Evolutionary conservation across 2,329 filamentous ascomycete species (phyloP).

Genomic region (Cordyceps cicadae): DNA sequence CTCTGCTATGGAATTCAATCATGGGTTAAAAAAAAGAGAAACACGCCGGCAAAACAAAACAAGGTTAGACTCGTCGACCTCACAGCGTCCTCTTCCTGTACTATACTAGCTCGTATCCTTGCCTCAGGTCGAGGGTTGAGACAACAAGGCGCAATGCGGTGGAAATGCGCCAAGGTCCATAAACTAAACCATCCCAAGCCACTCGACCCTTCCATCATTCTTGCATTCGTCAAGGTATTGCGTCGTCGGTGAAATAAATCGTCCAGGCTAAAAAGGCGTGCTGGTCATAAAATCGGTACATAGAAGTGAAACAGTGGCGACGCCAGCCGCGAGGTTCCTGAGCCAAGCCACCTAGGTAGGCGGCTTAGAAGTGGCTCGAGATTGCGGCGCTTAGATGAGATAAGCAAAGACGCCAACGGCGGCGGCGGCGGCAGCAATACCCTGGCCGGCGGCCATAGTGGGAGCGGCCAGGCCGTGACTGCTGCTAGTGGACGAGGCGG

Average conservation of each 20-base stretch:
- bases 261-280: constrained; percentile 19
- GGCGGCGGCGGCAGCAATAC: constrained; percentile 38
- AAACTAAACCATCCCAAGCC: background rate
- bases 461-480: constrained; percentile 28
- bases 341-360: background rate
- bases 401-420: constrained; percentile 46
- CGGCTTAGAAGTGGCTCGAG: background rate
- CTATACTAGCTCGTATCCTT: background rate
- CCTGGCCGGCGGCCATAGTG: constrained; percentile 35
- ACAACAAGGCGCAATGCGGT: background rate
- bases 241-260: constrained; percentile 6
- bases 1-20: constrained; percentile 11
- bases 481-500: constrained; percentile 30
- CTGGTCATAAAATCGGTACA: constrained; percentile 24
- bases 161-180: background rate
- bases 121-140: background rate
- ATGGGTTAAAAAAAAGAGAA: constrained; percentile 1
- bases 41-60: constrained; percentile 5
- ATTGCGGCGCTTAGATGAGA: constrained; percentile 32
- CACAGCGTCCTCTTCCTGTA: background rate
- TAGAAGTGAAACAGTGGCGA: constrained; percentile 22
- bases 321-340: background rate
- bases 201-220: background rate
- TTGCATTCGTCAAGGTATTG: constrained; percentile 9
- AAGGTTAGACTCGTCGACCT: background rate